Evolutionary conservation across 179 eudicot genomes (phyloP).

Genomic region (Silene noctiflora): DNA sequence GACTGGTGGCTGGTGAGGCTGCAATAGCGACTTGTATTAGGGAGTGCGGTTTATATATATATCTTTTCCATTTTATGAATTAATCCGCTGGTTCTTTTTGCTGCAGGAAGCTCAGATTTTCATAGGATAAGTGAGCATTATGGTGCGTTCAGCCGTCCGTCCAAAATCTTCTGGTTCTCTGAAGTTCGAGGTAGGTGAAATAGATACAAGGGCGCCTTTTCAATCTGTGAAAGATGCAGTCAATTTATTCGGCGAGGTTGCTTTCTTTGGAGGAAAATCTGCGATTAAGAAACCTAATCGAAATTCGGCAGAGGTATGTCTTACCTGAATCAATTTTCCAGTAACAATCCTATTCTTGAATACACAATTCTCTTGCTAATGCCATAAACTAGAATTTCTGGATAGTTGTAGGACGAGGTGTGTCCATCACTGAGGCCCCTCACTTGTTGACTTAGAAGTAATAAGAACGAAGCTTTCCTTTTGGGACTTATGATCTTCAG

Average conservation of each 20-base stretch:
- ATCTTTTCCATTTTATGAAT: neutral
- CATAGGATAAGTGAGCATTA: conserved; percentile 12
- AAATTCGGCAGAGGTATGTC: conserved; percentile 75
- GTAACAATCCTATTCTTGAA: too few relatives aligned
- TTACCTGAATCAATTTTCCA: neutral
- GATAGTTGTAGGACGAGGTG: neutral
- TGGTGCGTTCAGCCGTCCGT: conserved; percentile 59
- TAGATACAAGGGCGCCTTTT: conserved; percentile 93
- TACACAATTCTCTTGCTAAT: neutral
- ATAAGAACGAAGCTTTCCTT: too few relatives aligned
- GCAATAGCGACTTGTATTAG: neutral
- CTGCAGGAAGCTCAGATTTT: conserved; percentile 18
- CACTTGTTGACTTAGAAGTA: neutral
- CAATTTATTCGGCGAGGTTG: conserved; percentile 87
- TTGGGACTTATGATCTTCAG: too few relatives aligned
- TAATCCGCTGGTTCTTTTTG: neutral
- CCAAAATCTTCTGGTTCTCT: conserved; percentile 46
- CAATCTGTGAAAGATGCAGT: conserved; percentile 98
- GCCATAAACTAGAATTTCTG: neutral
- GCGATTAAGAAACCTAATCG: conserved; percentile 62
- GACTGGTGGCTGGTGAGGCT: neutral
- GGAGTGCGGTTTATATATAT: too few relatives aligned
- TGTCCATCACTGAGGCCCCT: neutral
- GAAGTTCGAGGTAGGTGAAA: conserved; percentile 80
- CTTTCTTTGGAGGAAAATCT: conserved; percentile 69